Conservation (phyloP, 805 yeast species). For the Huiozyma sinensis region DNA sequence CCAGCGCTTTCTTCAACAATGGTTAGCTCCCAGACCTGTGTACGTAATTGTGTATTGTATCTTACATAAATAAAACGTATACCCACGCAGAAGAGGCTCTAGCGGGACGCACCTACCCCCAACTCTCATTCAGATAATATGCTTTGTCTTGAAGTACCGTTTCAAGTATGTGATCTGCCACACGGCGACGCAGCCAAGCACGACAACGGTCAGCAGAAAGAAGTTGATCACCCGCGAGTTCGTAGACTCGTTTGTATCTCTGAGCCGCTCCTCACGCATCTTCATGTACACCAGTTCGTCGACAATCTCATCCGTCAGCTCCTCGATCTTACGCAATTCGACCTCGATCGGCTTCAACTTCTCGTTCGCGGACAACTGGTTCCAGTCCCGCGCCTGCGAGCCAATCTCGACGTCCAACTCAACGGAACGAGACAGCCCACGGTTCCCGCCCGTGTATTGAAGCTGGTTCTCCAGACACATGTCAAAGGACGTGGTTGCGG, state of each 20-base stretch:
- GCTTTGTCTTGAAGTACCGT: constrained; percentile 81
- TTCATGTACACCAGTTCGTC: constrained; percentile 74
- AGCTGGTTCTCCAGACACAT: constrained; percentile 67
- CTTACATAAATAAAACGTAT: background rate
- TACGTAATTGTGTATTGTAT: too few relatives aligned
- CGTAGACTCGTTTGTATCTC: constrained; percentile 95
- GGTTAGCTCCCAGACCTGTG: too few relatives aligned
- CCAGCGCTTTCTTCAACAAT: too few relatives aligned
- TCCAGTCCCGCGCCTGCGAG: constrained; percentile 96
- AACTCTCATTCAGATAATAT: constrained; percentile 36
- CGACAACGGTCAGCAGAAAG: constrained; percentile 55
- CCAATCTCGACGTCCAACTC: constrained; percentile 92
- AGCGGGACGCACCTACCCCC: background rate
- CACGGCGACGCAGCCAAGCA: constrained; percentile 67
- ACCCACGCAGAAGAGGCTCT: background rate
- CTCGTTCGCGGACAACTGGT: constrained; percentile 83
- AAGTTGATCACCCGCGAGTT: constrained; percentile 86
- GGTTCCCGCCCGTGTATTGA: constrained; percentile 7
- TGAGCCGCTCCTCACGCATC: constrained; percentile 77
- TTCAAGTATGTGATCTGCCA: constrained; percentile 92
- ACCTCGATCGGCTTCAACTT: constrained; percentile 88
- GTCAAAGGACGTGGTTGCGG: constrained; percentile 63
- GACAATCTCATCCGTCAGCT: constrained; percentile 69
- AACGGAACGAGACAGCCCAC: constrained; percentile 42
- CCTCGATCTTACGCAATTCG: constrained; percentile 78